These are phyloP conservation scores for Lecanosticta acicola DNA, from an alignment of 2,329 filamentous ascomycete species.

Conservation along the genomic window DNA sequence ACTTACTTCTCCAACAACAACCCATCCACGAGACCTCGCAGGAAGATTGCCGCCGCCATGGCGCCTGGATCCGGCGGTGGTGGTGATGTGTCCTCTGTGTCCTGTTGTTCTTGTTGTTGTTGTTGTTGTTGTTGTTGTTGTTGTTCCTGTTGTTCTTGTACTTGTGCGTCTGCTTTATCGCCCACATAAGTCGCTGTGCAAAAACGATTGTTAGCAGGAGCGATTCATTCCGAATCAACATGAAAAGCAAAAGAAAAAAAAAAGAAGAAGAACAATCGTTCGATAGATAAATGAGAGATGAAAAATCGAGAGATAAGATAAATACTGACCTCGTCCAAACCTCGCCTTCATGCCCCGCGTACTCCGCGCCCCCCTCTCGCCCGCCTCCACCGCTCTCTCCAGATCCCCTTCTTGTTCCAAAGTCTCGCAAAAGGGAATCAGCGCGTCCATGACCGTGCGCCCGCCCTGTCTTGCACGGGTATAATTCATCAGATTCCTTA, in stretches of 20 bases:
- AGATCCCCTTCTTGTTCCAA: slow-evolving; percentile 25
- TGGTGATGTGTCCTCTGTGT: too few relatives aligned
- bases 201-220: too few relatives aligned
- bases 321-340: slow-evolving; percentile 30
- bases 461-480: slow-evolving; percentile 33
- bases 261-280: too few relatives aligned
- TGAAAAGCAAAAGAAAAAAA: too few relatives aligned
- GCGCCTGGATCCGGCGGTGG: slow-evolving; percentile 37
- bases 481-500: slow-evolving; percentile 40
- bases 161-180: slow-evolving; percentile 24
- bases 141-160: too few relatives aligned
- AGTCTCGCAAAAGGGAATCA: slow-evolving; percentile 36
- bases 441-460: slow-evolving; percentile 35
- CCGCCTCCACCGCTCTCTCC: slow-evolving; percentile 29
- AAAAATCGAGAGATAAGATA: background rate
- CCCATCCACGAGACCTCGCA: slow-evolving; percentile 30
- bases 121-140: too few relatives aligned
- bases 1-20: too few relatives aligned
- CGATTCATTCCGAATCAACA: too few relatives aligned
- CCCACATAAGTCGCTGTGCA: slow-evolving; percentile 36
- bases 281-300: background rate
- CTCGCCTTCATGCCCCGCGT: slow-evolving; percentile 34
- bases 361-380: slow-evolving; percentile 30
- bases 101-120: too few relatives aligned
- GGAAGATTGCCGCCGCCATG: slow-evolving; percentile 34